A percentile compares a stretch with the other conserved stretches of the same genome.
phyloP scores from a whole-genome alignment of 2,329 filamentous ascomycete genomes.

The Paecilomyces variotii region DNA sequence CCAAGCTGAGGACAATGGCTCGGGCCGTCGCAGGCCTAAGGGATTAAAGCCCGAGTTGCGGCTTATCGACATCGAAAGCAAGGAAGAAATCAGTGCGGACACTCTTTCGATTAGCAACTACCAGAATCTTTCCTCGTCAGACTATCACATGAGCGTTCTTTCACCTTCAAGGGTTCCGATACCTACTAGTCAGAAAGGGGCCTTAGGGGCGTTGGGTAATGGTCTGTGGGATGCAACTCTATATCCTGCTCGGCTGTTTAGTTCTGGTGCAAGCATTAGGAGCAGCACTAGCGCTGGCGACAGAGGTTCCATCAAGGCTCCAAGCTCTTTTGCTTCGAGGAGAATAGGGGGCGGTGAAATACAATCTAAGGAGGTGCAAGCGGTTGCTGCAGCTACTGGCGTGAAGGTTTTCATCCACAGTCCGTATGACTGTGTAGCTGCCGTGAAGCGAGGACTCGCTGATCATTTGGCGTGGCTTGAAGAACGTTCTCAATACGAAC shows the following conservation, averaged over 20 bases:
- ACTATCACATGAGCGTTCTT: slow-evolving; percentile 83
- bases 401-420: slow-evolving; percentile 90
- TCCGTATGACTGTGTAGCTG: slow-evolving; percentile 92
- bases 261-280: slow-evolving; percentile 69
- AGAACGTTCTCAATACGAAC: slow-evolving; percentile 69
- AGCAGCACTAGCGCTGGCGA: slow-evolving; percentile 51
- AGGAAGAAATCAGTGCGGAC: slow-evolving; percentile 77
- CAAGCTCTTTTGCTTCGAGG: slow-evolving; percentile 48
- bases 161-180: slow-evolving; percentile 65
- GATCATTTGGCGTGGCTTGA: slow-evolving; percentile 84
- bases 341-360: slow-evolving; percentile 38
- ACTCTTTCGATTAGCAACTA: slow-evolving; percentile 78
- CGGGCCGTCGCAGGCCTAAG: slow-evolving; percentile 62
- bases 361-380: slow-evolving; percentile 36
- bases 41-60: slow-evolving; percentile 81
- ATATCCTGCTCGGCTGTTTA: slow-evolving; percentile 80
- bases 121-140: slow-evolving; percentile 74
- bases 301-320: slow-evolving; percentile 43
- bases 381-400: slow-evolving; percentile 47
- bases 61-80: slow-evolving; percentile 79
- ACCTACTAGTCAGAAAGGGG: slow-evolving; percentile 58
- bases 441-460: slow-evolving; percentile 73
- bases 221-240: slow-evolving; percentile 85
- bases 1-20: slow-evolving; percentile 60
- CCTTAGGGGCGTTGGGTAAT: slow-evolving; percentile 65